Conservation (phyloP, 139 green algal genomes). For the Yamagishiella unicocca region DNA sequence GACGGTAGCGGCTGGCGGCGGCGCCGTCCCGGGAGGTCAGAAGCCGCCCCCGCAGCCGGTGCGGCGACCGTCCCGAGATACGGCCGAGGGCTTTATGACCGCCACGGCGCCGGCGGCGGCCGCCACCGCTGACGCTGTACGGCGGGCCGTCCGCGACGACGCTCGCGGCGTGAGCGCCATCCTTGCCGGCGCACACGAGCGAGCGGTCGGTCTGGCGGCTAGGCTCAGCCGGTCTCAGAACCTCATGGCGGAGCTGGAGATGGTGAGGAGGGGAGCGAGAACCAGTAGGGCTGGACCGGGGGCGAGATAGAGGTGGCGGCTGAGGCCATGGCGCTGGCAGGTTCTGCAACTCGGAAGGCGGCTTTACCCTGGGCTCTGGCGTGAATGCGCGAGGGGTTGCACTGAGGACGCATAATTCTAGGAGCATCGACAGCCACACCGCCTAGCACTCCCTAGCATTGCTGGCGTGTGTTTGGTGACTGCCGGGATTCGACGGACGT, state of each 20-base stretch:
- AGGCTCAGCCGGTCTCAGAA: constrained; percentile 28
- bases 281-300: no score
- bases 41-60: not conserved
- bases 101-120: not conserved
- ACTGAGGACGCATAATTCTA: no score
- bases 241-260: constrained; percentile 42
- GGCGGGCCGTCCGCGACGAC: constrained; percentile 21
- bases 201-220: constrained; percentile 12
- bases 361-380: no score
- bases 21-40: not conserved
- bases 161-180: constrained; percentile 19
- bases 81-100: not conserved
- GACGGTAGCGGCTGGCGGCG: not conserved
- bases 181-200: constrained; percentile 31
- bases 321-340: no score
- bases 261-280: no score
- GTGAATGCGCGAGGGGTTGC: no score
- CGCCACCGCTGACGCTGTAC: not conserved
- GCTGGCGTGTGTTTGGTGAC: no score
- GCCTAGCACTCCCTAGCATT: no score
- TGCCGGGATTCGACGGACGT: no score
- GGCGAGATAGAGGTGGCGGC: no score
- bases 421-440: no score
- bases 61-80: not conserved
- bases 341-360: not conserved